A percentile compares a stretch with the other conserved stretches of the same genome.
These are phyloP conservation scores for Meredithiella fracta DNA, from an alignment of 2,329 filamentous ascomycete genomes.

Conservation along the genomic window DNA sequence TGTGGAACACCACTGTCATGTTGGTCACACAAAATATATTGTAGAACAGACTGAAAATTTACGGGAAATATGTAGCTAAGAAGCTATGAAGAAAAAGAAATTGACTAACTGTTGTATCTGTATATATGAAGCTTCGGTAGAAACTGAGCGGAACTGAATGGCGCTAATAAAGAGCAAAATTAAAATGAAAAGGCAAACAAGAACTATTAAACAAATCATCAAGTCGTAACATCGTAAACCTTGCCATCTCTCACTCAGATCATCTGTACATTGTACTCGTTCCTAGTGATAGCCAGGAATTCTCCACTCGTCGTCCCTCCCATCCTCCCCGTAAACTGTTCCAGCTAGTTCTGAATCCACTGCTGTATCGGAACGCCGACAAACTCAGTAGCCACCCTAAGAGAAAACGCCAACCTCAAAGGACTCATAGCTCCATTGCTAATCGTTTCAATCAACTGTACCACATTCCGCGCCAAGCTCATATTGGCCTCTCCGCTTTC, in stretches of 20 bases:
- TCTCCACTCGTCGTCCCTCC: constrained; percentile 20
- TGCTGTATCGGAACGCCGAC: constrained; percentile 21
- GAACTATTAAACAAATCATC: not conserved
- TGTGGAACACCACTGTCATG: not conserved
- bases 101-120: not conserved
- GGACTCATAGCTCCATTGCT: constrained; percentile 24
- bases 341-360: constrained; percentile 22
- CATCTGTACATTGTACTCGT: constrained; percentile 14
- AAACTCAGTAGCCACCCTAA: constrained; percentile 26
- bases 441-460: constrained; percentile 24
- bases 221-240: not conserved
- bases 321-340: constrained; percentile 21
- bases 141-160: no score
- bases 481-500: not conserved
- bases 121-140: no score
- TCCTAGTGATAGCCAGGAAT: constrained; percentile 18
- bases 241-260: not conserved
- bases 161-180: no score
- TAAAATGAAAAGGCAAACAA: not conserved
- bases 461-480: constrained; percentile 17
- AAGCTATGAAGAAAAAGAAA: not conserved
- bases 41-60: not conserved
- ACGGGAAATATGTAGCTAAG: not conserved
- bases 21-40: not conserved
- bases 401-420: constrained; percentile 23